phyloP scores from a whole-genome alignment of 208 protist species.

The Acanthamoeba rhysodes region DNA sequence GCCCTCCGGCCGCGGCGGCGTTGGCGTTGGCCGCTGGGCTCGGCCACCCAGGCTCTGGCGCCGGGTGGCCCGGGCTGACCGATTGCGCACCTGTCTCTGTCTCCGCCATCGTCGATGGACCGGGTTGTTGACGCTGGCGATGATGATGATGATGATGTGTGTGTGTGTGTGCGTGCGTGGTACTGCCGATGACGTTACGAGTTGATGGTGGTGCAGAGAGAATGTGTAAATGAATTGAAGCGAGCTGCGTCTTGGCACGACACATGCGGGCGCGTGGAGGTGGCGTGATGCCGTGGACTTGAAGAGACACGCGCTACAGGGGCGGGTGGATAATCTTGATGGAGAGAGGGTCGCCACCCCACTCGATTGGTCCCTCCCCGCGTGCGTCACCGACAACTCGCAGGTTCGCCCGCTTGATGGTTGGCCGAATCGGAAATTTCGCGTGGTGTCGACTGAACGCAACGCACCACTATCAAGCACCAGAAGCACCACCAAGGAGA shows the following conservation, averaged over 20 bases:
- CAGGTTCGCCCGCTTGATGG: not conserved
- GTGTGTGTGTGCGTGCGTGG: not conserved
- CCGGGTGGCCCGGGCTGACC: not conserved
- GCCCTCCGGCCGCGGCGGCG: not conserved
- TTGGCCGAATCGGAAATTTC: not conserved
- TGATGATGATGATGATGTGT: not conserved
- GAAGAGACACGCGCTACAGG: not conserved
- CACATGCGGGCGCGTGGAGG: not conserved
- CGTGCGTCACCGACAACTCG: not conserved
- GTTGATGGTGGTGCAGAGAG: too few species aligned
- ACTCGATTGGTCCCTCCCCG: not conserved
- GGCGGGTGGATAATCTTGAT: not conserved
- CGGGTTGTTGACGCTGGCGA: not conserved
- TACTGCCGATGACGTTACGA: too few species aligned
- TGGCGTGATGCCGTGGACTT: not conserved
- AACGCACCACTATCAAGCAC: not conserved
- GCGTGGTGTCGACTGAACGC: constrained; percentile 3
- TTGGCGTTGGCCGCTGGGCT: too few species aligned
- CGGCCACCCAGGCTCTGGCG: not conserved
- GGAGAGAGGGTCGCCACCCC: not conserved
- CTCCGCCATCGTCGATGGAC: not conserved
- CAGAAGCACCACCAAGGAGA: not conserved
- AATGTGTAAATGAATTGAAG: not conserved
- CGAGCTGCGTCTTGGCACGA: not conserved
- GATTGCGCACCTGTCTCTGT: not conserved